phyloP scores from a whole-genome alignment of 1,284 basidiomycete genomes.

The Entoloma clypeatum region DNA sequence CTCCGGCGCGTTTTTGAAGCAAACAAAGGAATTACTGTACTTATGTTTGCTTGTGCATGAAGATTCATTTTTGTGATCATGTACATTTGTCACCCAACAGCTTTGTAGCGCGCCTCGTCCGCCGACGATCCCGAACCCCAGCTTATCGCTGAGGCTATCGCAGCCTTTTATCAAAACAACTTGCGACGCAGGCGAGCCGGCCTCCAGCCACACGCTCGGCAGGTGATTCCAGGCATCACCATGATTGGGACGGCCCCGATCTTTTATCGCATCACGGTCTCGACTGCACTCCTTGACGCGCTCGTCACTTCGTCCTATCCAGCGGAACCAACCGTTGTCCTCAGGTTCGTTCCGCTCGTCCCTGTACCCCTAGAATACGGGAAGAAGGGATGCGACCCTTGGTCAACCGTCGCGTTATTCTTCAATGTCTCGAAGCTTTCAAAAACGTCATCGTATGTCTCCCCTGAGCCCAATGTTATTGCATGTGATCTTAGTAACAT shows the following conservation, averaged over 20 bases:
- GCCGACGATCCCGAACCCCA: constrained; percentile 17
- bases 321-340: constrained; percentile 12
- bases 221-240: not conserved
- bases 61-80: too few species aligned
- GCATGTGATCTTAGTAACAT: too few species aligned
- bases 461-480: too few species aligned
- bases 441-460: constrained; percentile 13
- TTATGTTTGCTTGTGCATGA: too few species aligned
- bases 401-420: constrained; percentile 15
- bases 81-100: too few species aligned
- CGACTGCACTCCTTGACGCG: constrained; percentile 8
- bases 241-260: constrained; percentile 13
- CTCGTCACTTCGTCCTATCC: constrained; percentile 12
- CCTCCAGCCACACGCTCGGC: constrained; percentile 1
- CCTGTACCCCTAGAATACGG: constrained; percentile 8
- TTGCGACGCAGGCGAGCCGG: constrained; percentile 4
- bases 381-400: constrained; percentile 13
- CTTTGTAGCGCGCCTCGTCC: not conserved
- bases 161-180: constrained; percentile 14
- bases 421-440: constrained; percentile 20
- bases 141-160: constrained; percentile 17
- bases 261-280: constrained; percentile 15
- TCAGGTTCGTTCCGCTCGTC: constrained; percentile 16
- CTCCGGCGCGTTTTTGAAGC: too few species aligned
- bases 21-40: too few species aligned